A percentile compares a stretch with the other conserved stretches of the same genome.
Evolutionary conservation across 495 filamentous ascomycete species (phyloP).

Genomic region (Talaromyces stipitatus): DNA sequence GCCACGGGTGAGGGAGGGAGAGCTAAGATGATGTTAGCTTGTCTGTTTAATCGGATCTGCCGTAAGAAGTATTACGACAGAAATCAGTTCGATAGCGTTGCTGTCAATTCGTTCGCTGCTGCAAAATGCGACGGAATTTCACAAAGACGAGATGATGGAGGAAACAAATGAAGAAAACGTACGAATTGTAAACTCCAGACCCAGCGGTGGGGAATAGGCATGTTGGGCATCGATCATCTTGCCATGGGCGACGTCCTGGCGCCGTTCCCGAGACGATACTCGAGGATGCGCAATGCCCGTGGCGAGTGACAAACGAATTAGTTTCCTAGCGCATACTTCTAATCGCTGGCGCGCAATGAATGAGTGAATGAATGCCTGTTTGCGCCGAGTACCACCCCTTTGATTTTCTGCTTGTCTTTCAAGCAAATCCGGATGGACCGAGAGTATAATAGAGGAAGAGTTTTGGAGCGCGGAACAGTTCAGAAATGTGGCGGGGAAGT

Average conservation of each 20-base stretch:
- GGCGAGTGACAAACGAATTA: conserved; percentile 9
- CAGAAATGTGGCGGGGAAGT: conserved; percentile 3
- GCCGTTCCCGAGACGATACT: conserved; percentile 13
- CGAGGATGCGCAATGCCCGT: conserved; percentile 21
- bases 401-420: neutral
- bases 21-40: conserved; percentile 1
- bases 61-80: neutral
- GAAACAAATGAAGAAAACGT: conserved; percentile 15
- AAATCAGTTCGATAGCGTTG: neutral
- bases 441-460: neutral
- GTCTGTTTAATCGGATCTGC: neutral
- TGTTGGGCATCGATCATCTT: conserved; percentile 35
- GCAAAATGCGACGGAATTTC: neutral
- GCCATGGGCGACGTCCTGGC: conserved; percentile 17
- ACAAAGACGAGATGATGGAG: neutral
- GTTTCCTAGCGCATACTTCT: conserved; percentile 22
- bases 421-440: neutral
- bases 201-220: conserved; percentile 21
- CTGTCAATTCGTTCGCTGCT: neutral
- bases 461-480: neutral
- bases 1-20: conserved; percentile 8
- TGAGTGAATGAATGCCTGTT: neutral
- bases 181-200: conserved; percentile 31
- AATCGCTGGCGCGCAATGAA: neutral
- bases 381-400: neutral